phyloP scores from a whole-genome alignment of 23 red algal species.

The Gracilaria gracilis region DNA sequence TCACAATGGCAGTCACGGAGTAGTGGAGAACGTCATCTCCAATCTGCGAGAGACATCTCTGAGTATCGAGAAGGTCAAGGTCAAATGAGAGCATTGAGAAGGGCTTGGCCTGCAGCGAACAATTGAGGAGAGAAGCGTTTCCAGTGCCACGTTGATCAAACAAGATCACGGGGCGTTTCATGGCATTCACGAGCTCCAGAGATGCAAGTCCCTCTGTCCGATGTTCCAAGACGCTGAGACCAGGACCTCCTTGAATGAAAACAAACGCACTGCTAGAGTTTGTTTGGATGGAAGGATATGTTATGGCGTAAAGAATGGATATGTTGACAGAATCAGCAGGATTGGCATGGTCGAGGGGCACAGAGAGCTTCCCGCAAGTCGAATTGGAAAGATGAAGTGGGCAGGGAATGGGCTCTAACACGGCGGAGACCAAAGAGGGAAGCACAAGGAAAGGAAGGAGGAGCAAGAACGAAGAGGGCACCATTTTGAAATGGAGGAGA shows the following conservation, averaged over 20 bases:
- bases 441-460: neutral
- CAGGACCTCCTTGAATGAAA: neutral
- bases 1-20: neutral
- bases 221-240: neutral
- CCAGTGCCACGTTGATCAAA: constrained; percentile 23
- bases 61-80: neutral
- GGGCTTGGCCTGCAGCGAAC: neutral
- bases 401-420: neutral
- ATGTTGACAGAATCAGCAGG: constrained; percentile 8
- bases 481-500: no score
- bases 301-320: neutral
- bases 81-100: neutral
- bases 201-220: neutral
- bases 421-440: neutral
- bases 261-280: neutral
- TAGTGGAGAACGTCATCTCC: neutral
- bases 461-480: no score
- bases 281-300: constrained; percentile 8
- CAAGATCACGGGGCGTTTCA: constrained; percentile 4
- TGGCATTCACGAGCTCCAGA: neutral
- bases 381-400: neutral
- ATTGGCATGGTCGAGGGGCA: constrained; percentile 11
- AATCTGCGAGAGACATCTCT: neutral
- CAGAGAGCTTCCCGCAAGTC: constrained; percentile 10
- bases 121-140: constrained; percentile 9